Conservation (phyloP, 192 early-diverging fungal genomes). For the Backusella liffmaniae region DNA sequence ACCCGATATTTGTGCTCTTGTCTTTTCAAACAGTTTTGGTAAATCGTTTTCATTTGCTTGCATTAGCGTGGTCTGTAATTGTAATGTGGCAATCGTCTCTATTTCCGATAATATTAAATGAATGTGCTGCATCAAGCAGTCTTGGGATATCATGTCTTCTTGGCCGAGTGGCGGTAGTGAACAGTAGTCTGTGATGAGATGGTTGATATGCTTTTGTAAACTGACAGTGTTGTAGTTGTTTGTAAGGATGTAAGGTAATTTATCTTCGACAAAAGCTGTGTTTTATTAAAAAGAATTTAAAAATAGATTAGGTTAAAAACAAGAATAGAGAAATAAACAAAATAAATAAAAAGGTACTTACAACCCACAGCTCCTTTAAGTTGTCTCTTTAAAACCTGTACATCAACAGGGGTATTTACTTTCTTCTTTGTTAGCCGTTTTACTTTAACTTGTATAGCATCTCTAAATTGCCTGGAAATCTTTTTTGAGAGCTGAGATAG, state of each 20-base stretch:
- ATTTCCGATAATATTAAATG: slow-evolving; percentile 5
- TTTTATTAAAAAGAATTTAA: background rate
- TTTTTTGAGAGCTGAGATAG: slow-evolving; percentile 7
- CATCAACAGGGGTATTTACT: slow-evolving; percentile 7
- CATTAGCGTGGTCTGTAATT: slow-evolving; percentile 1
- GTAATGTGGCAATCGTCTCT: background rate
- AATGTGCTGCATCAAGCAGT: background rate
- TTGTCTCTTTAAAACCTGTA: slow-evolving; percentile 14
- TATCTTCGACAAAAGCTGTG: slow-evolving; percentile 16
- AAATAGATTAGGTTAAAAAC: background rate
- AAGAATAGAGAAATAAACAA: background rate
- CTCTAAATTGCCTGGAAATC: slow-evolving; percentile 6
- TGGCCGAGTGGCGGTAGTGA: background rate
- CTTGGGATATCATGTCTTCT: background rate
- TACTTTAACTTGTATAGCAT: slow-evolving; percentile 13
- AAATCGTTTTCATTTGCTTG: slow-evolving; percentile 8
- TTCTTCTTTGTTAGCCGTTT: background rate
- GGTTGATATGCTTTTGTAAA: slow-evolving; percentile 13
- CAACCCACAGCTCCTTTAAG: slow-evolving; percentile 12
- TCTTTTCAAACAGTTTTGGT: slow-evolving; percentile 17
- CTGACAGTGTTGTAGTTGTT: slow-evolving; percentile 5
- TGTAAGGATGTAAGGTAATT: slow-evolving; percentile 6
- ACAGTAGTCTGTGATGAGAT: slow-evolving; percentile 2
- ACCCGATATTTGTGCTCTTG: slow-evolving; percentile 11
- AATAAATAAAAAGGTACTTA: background rate